phyloP scores from a whole-genome alignment of 2,329 filamentous ascomycete species.

The Ophiostoma perfectum region DNA sequence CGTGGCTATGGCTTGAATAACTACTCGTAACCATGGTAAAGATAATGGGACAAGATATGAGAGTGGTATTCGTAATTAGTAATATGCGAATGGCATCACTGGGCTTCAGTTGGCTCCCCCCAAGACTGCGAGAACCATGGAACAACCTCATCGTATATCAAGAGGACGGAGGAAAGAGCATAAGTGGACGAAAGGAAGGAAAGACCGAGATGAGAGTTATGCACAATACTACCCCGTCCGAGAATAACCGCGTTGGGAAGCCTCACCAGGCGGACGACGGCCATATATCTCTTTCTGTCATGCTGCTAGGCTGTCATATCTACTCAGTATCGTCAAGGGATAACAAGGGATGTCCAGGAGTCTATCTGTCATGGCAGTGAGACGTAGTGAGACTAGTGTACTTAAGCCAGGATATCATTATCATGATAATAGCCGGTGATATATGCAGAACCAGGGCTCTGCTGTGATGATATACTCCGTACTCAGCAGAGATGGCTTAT shows the following conservation, averaged over 20 bases:
- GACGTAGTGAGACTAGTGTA: no score
- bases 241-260: background rate
- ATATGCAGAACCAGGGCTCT: no score
- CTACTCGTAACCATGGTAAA: no score
- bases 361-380: no score
- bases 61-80: background rate
- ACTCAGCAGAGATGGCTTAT: no score
- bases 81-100: background rate
- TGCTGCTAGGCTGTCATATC: no score
- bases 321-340: background rate
- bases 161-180: background rate
- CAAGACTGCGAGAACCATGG: background rate
- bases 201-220: slow-evolving; percentile 5
- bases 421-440: no score
- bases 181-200: background rate
- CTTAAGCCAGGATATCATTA: no score
- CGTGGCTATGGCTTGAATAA: background rate
- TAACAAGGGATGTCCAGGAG: background rate
- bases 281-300: background rate
- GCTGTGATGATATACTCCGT: no score
- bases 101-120: background rate
- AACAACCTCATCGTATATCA: background rate
- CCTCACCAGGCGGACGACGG: background rate
- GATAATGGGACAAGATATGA: background rate
- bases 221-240: background rate